Conservation (phyloP, 2,329 filamentous ascomycete genomes). For the Pyricularia pennisetigena region DNA sequence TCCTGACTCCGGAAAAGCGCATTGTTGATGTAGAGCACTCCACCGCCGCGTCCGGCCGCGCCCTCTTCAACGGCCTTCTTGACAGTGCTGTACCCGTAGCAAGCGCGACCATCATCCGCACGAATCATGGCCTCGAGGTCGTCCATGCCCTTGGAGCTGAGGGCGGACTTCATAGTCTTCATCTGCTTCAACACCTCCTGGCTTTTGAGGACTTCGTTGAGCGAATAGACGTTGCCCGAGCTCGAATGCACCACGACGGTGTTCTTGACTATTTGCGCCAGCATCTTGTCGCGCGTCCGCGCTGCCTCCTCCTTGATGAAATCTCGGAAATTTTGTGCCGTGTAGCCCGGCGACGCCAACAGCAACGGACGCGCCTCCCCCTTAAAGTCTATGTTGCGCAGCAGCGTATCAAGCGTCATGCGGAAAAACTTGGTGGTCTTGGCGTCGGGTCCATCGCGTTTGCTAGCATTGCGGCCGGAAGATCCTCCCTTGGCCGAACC, state of each 20-base stretch:
- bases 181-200: slow-evolving; percentile 68
- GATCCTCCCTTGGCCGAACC: slow-evolving; percentile 49
- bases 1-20: slow-evolving; percentile 77
- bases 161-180: slow-evolving; percentile 78
- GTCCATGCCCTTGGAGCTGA: slow-evolving; percentile 78
- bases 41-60: slow-evolving; percentile 78
- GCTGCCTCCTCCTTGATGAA: slow-evolving; percentile 55
- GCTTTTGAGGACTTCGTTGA: slow-evolving; percentile 79
- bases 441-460: not conserved
- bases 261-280: slow-evolving; percentile 51
- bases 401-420: slow-evolving; percentile 63
- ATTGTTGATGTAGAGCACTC: slow-evolving; percentile 79
- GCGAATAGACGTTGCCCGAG: slow-evolving; percentile 75
- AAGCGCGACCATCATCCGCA: slow-evolving; percentile 77
- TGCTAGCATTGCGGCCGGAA: not conserved
- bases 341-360: slow-evolving; percentile 82
- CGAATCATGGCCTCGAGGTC: slow-evolving; percentile 69
- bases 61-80: slow-evolving; percentile 76
- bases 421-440: slow-evolving; percentile 66
- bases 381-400: slow-evolving; percentile 66
- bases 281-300: slow-evolving; percentile 54
- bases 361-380: slow-evolving; percentile 60
- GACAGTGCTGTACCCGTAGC: slow-evolving; percentile 81
- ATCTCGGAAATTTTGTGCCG: slow-evolving; percentile 69
- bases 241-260: slow-evolving; percentile 73